Base-by-base conservation (phyloP, 148 eudicot species). In the Chenopodium quinoa region DNA sequence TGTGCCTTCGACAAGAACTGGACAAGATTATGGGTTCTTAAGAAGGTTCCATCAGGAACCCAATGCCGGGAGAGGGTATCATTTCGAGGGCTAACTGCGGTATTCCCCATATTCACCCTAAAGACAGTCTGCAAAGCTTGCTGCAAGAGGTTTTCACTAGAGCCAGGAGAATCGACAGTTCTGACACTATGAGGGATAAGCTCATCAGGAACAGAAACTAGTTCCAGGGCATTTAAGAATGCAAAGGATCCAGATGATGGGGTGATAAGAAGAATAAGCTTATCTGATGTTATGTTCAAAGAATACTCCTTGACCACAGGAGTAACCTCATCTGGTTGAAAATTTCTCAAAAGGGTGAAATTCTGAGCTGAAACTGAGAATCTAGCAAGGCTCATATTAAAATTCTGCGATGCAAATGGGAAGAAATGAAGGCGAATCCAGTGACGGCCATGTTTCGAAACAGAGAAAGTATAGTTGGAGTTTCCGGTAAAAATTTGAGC, bases 21-120 rank as follows among this genome's bases (percentile, higher is more conserved):
- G 34, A 85, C 88, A 72, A 88, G 75, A 79, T 88, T 87, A 9
- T 48, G 67, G 58, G 83, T 81, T 17, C 60, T 86, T 11, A 91
- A 68, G 78, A 80, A 89, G 23, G 80, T 22, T 75, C 40, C 79
- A 86, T 91, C 94, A 25, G 90, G 78, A 66, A 81, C 82, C 94
- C 94, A 91, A 76, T 67, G 65, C 67, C 94, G 77, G 74, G 82
- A 90, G 52, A 90, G 83, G 11, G 89, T 85, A 80, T 91, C 94
- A 64, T 90, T 90, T 68, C 48, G 84, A 62, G 89, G 90, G 44
- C 68, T 75, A 3, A 90, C 88, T 9, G 82, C 63, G 20, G 52
- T 47, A 70, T 88, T 86, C 11, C 94, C 94, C 94, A 91, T 91
- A 58, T 90, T 91, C 78, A 90, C 90, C 86, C 94, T 86, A 29